A percentile compares a stretch with the other conserved stretches of the same genome.
Evolutionary conservation across 192 early-diverging fungal genomes (phyloP).

Genomic region (Jimgerdemannia lactiflua): DNA sequence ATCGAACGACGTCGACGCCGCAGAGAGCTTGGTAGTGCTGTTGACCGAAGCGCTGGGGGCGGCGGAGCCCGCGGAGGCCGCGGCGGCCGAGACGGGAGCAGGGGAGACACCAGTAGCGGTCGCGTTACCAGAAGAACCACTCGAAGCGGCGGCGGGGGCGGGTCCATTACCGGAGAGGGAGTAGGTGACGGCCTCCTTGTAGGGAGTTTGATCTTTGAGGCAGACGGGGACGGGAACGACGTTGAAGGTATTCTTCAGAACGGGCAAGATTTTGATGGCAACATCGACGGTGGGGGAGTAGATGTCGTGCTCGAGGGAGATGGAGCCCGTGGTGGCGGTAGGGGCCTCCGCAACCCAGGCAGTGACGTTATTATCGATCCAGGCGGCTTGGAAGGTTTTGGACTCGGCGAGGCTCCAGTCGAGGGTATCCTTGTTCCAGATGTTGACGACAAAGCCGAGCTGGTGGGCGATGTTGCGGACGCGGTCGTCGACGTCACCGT

Average conservation of each 20-base stretch:
- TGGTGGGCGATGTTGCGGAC: slow-evolving; percentile 41
- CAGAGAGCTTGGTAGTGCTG: too few species aligned
- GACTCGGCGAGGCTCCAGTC: slow-evolving; percentile 48
- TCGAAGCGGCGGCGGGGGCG: too few species aligned
- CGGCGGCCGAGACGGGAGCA: neutral
- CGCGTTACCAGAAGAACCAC: neutral
- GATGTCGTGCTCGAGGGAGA: slow-evolving; percentile 41
- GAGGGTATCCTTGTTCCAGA: slow-evolving; percentile 34
- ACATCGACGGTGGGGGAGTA: slow-evolving; percentile 34
- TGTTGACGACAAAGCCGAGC: slow-evolving; percentile 27
- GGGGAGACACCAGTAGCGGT: neutral
- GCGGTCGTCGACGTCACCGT: slow-evolving; percentile 53
- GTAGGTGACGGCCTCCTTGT: slow-evolving; percentile 33
- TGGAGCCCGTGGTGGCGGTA: slow-evolving; percentile 31
- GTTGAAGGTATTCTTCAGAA: slow-evolving; percentile 27
- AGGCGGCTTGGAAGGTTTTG: slow-evolving; percentile 23
- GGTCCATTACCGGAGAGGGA: slow-evolving; percentile 19
- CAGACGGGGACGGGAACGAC: slow-evolving; percentile 35
- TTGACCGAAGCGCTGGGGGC: neutral
- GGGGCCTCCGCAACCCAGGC: slow-evolving; percentile 21
- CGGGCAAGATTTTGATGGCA: slow-evolving; percentile 42
- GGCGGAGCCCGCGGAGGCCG: neutral
- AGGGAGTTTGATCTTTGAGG: slow-evolving; percentile 25
- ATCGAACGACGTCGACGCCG: too few species aligned
- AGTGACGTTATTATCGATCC: slow-evolving; percentile 25